phyloP scores from a whole-genome alignment of 169 alveolate species.

The Plasmodium knowlesi region DNA sequence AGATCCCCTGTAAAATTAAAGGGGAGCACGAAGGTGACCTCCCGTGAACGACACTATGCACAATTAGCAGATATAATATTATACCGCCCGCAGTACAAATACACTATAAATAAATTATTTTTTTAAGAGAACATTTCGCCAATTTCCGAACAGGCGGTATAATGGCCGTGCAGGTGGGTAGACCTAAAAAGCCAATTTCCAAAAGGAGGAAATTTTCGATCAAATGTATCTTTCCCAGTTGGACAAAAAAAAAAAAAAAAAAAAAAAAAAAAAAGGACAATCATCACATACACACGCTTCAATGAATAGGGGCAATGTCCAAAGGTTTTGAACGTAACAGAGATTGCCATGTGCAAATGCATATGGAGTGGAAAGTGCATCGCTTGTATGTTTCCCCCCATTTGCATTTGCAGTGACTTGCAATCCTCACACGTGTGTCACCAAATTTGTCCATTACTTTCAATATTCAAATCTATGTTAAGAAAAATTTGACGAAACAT shows the following conservation, averaged over 20 bases:
- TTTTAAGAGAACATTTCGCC: background rate
- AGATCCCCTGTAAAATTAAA: background rate
- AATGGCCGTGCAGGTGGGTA: background rate
- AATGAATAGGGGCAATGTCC: background rate
- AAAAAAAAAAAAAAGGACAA: background rate
- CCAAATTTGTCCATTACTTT: slow-evolving; percentile 53
- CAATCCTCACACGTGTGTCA: background rate
- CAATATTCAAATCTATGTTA: slow-evolving; percentile 62
- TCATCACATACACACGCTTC: background rate
- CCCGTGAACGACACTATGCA: background rate
- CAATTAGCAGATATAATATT: background rate
- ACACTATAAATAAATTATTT: background rate
- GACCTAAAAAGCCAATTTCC: background rate
- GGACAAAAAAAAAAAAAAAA: slow-evolving; percentile 5
- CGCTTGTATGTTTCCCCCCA: background rate
- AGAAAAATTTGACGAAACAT: slow-evolving; percentile 56
- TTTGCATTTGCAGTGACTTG: background rate
- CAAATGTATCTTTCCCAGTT: background rate
- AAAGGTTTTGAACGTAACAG: background rate
- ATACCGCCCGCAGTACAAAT: background rate
- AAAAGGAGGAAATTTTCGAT: background rate
- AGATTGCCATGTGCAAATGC: background rate
- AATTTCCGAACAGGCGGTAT: background rate
- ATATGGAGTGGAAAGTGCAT: background rate
- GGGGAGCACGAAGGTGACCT: background rate